Evolutionary conservation across 768 basidiomycete species (phyloP), one percentile per base, ranked within the genome.

Genomic region (Suillus occidentalis): DNA sequence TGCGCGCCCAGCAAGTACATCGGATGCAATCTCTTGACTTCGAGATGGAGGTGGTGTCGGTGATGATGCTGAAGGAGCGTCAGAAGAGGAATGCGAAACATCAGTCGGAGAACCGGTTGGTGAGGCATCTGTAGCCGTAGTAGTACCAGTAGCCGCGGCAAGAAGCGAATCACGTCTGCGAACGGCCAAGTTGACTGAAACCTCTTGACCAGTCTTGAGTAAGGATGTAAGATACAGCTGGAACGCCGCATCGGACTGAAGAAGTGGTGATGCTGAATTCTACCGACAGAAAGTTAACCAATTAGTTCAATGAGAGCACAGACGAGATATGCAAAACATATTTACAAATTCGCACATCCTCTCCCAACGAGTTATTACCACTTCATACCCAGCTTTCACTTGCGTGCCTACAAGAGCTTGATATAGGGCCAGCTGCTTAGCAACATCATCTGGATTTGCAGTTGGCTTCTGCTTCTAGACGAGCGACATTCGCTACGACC

Each of bases 331-430:
- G 16, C 13, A 43, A 60, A 36, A 43, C 10, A 16, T 37, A 86
- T 91, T 69, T 78, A 94, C 93, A 72, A 89, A 92, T 83, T 94
- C 90, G 70, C 85, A 85, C 84, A 89, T 87, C 68, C 88, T 83
- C 73, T 95, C 92, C 92, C 93, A 95, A 63, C 92, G 85, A 71
- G 80, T 87, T 63, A 92, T 86, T 63, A 94, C 78, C 28, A 90
- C 78, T 65, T 92, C 88, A 73, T 89, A 89, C 0, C 87, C 92
- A 14, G 87, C 82, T 63, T 84, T 86, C 40, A 89, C 79, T 60
- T 86, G 85, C 0, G 89, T 89, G 0, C 85, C 85, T 25, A 84
- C 69, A 36, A 95, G 78, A 20, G 89, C 92, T 28, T 85, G 83
- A 73, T 87, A 89, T 16, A 94, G 78, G 3, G 85, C 81, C 63